Evolutionary conservation across 108 stramenopile species (phyloP), one percentile per base, ranked within the genome.

Genomic region (Cylindrotheca fusiformis): DNA sequence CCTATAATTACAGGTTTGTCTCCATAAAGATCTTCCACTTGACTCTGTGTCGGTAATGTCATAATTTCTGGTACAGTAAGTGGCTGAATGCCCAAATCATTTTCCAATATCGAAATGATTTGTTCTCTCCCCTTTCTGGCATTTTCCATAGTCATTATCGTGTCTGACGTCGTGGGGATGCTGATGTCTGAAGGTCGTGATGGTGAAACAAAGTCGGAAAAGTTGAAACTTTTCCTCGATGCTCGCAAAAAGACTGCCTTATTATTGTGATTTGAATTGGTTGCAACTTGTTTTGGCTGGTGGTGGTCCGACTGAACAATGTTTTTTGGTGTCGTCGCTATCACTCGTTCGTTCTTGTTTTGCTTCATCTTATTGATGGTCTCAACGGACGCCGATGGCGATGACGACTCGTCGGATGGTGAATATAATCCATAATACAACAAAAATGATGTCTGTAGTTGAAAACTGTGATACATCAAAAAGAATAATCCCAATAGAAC

Each of bases 1-100:
- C 66, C 75, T 23, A 76, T 8, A 30, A 76, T 69, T 17, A 58
- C 30, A 17, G 74, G 67, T 2, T 47, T 55, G 20, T 48, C 10
- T 19, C 82, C 83, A 60, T 72, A 72, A 17, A 72, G 27, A 0
- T 58, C 63, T 10, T 27, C 14, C 14, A 72, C 46, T 32, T 63
- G 56, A 18, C 31, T 22, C 63, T 58, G 59, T 33, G 48, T 36
- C 4, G 71, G 71, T 41, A 72, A 32, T 0, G 20, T 31, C 31
- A 60, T 48, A 48, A 72, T 29, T n/a, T 72, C 71, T 3, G 58
- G 41, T n/a, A 28, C 25, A 19, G 29, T 48, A 5, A 6, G 5
- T 1, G 33, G 23, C 8, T 56, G 21, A 14, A 72, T 64, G 18
- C 71, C 71, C 2, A 61, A 60, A 18, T 72, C 71, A 25, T 53